Base-by-base conservation (phyloP, 2,329 filamentous ascomycete genomes). In the Cephalotrichum gorgonifer region DNA sequence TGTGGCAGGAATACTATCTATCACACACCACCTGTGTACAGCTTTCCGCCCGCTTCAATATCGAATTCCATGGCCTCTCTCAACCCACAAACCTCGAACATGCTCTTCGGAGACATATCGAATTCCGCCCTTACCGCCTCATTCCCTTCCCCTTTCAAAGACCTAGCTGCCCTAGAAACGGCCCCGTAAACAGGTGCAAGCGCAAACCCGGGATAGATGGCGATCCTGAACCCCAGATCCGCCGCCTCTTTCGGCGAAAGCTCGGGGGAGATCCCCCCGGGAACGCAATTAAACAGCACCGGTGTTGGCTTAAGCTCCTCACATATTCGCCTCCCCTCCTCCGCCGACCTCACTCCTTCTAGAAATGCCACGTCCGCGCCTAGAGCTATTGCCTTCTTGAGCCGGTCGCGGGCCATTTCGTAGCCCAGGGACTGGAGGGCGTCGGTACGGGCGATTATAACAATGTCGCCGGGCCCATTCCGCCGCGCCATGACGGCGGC, bases 361-460 rank as follows among this genome's bases (percentile, higher is more conserved):
- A 83, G 69, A 51, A 84, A 75, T 0, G 70, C 73, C 2, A 75
- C 74, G 54, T 84, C 80, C 2, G 79, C 79, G 20, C 80, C 79
- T 12, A 71, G 72, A 2, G 68, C 67, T 1, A 72, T 62, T 0
- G 80, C 79, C 2, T 63, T 66, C 50, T 64, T 64, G 22, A 84
- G 61, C 2, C 79, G 63, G 2, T 55, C 54, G 8, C 81, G 60
- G 2, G 76, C 74, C 54, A 75, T 77, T 9, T 78, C 75, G 53
- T 76, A 83, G 0, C 79, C 79, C 6, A 71, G 65, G 0, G 67
- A 64, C 52, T 79, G 76, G 3, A 81, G 62, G 1, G 80, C 75
- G 55, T 85, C 81, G 0, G 80, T 84, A 11, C 81, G 70, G 1
- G 79, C 80, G 50, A 85, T 83, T 49, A 85, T 71, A 26, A 85